Base-by-base conservation (phyloP, 1,284 basidiomycete genomes). In the Microbotryum violaceum region DNA sequence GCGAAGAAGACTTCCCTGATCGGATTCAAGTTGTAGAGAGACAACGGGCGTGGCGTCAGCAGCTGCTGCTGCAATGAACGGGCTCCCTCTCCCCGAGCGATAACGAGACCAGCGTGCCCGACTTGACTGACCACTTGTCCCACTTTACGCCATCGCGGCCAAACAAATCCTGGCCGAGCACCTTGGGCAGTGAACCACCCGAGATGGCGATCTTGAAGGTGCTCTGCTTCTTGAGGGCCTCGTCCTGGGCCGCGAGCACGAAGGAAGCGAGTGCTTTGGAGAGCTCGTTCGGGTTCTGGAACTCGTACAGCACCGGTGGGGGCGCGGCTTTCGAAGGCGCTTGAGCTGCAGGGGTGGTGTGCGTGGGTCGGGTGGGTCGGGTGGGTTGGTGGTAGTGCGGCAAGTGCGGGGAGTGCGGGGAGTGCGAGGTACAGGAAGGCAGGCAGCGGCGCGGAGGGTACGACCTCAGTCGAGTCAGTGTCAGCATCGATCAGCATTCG, bases 1-100 rank as follows among this genome's bases (percentile, higher is more conserved):
- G 87, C 91, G 76, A 97, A 98, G 79, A 89, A 99, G 72, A 98
- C 85, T 71, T 97, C 91, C 93, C 93, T 97, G 50, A 3, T 10
- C 16, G 29, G 14, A 31, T 8, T 7, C 9, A 47, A 42, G 10
- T 21, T 7, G 16, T 12, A 14, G 31, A 27, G 16, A 58, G 49
- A 18, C 20, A 31, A 20, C 31, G 14, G 37, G 37, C 12, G 42
- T 33, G 37, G 37, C 12, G 42, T 33, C 18, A 53, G 50, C 49
- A 29, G 16, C n/a, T 52, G 31, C n/a, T 16, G 46, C n/a, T 16
- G 33, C 37, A 18, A 18, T 42, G 12, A 42, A 12, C 37, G 37
- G 5, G 16, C 37, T 31, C 37, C 37, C 12, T 42, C 12, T 12
- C 16, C 16, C 37, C 37, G 37, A 18, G 37, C 25, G 18, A 49